Conservation (phyloP, 2,329 filamentous ascomycete genomes). For the Fusarium sp. region DNA sequence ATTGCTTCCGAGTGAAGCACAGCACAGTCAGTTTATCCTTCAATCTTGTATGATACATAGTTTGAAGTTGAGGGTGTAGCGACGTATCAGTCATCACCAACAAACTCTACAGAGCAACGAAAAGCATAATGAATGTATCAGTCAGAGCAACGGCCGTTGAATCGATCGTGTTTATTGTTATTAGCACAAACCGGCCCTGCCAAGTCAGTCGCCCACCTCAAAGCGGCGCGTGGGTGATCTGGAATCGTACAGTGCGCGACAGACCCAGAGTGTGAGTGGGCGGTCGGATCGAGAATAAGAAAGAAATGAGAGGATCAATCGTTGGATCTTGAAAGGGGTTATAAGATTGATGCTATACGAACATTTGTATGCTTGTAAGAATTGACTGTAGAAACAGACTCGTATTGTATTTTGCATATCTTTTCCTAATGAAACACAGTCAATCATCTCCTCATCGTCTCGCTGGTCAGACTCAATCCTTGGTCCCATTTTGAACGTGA, state of each 20-base stretch:
- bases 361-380: neutral
- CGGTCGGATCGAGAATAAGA: constrained; percentile 37
- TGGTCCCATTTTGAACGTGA: constrained; percentile 23
- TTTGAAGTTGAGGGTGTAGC: neutral
- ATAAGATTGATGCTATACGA: neutral
- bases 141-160: neutral
- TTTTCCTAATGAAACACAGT: neutral
- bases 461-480: constrained; percentile 23
- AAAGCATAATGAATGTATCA: constrained; percentile 3
- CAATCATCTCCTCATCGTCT: neutral
- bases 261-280: constrained; percentile 23
- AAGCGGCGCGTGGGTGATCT: constrained; percentile 39
- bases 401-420: neutral
- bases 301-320: constrained; percentile 29
- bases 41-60: neutral
- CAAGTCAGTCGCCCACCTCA: constrained; percentile 37
- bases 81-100: neutral
- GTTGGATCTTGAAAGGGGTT: constrained; percentile 6
- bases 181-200: constrained; percentile 40
- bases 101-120: neutral
- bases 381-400: neutral
- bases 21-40: neutral
- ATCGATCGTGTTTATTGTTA: constrained; percentile 6
- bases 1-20: neutral
- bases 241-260: constrained; percentile 41